Evolutionary conservation across 306 rosid species (phyloP).

Genomic region (Rosa lucieae): DNA sequence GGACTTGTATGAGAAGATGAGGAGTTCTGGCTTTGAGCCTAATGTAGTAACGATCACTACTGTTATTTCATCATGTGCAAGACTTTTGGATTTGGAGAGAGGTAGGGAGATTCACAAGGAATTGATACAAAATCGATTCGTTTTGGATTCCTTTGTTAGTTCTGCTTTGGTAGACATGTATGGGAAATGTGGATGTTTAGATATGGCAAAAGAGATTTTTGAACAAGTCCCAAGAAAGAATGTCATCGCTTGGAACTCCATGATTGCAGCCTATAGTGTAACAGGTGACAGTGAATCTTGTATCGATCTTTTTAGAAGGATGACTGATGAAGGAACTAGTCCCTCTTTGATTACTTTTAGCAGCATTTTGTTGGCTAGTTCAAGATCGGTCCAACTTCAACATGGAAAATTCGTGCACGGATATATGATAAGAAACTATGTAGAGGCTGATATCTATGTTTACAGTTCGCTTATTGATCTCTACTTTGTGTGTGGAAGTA

Average conservation of each 20-base stretch:
- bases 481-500: constrained; percentile 70
- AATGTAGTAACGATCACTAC: constrained; percentile 55
- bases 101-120: constrained; percentile 68
- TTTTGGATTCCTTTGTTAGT: constrained; percentile 44
- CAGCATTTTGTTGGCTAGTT: constrained; percentile 59
- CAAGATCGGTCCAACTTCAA: constrained; percentile 50
- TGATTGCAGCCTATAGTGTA: constrained; percentile 60
- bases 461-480: constrained; percentile 60
- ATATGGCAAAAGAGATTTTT: constrained; percentile 62
- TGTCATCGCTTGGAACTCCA: constrained; percentile 74
- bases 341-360: constrained; percentile 70
- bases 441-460: constrained; percentile 55
- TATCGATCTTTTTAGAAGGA: constrained; percentile 59
- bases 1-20: constrained; percentile 54
- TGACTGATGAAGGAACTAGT: constrained; percentile 50
- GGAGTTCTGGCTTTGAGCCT: constrained; percentile 56
- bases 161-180: constrained; percentile 86
- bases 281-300: constrained; percentile 69
- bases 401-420: constrained; percentile 68
- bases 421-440: constrained; percentile 51
- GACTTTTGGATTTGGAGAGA: constrained; percentile 64
- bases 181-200: constrained; percentile 73
- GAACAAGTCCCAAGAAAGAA: constrained; percentile 62
- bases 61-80: constrained; percentile 61
- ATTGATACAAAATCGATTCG: constrained; percentile 35